These are phyloP conservation scores for Lepidium africanum DNA, from an alignment of 345 rosid genomes.

Conservation along the genomic window DNA sequence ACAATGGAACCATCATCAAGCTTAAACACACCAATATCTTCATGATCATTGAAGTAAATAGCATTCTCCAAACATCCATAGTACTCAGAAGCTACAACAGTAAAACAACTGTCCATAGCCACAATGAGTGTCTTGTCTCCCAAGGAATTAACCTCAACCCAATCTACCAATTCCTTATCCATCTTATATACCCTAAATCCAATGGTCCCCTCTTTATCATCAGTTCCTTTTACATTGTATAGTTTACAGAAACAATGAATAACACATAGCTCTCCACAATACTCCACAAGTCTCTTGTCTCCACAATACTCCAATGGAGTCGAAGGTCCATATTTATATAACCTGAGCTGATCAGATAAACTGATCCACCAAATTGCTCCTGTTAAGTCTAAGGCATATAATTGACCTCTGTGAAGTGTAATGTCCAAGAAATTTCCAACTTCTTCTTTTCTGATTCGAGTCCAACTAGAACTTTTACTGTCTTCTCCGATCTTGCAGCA, in stretches of 20 bases:
- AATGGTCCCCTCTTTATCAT: background rate
- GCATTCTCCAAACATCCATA: background rate
- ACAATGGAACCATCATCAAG: background rate
- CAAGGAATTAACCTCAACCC: background rate
- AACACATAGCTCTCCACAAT: background rate
- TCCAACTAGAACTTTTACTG: background rate
- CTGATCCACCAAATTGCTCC: background rate
- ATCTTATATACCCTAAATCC: background rate
- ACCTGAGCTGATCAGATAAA: background rate
- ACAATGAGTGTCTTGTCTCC: background rate
- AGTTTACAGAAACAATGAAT: background rate
- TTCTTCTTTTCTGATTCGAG: background rate
- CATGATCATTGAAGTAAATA: background rate
- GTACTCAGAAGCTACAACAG: background rate
- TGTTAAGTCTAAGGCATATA: background rate
- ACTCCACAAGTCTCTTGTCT: slow-evolving; percentile 1
- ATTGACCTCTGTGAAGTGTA: background rate
- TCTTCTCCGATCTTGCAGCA: background rate
- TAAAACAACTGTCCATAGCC: background rate
- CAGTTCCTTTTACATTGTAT: fast-evolving
- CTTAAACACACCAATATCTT: background rate
- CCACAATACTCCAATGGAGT: background rate
- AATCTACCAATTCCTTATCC: background rate
- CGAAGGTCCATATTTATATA: background rate
- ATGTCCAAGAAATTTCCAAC: background rate